These are phyloP conservation scores for Epichloe scottii DNA, from an alignment of 2,329 filamentous ascomycete genomes.

Conservation along the genomic window DNA sequence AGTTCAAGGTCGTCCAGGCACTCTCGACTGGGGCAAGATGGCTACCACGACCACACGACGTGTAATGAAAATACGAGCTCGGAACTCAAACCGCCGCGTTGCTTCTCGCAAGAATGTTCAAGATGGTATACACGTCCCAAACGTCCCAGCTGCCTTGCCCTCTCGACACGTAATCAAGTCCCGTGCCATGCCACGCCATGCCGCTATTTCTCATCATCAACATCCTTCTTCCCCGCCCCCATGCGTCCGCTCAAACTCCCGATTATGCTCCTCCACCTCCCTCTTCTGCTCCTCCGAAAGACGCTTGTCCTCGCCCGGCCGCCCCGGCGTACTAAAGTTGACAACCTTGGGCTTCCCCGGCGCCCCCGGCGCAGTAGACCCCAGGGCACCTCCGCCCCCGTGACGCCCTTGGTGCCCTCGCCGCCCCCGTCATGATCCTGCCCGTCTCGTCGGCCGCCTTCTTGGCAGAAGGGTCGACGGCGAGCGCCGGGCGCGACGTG, in stretches of 20 bases:
- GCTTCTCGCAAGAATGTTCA: constrained; percentile 12
- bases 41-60: neutral
- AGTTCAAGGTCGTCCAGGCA: neutral
- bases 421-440: neutral
- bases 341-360: constrained; percentile 38
- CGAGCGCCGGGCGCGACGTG: no score
- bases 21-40: neutral
- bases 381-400: neutral
- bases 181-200: no score
- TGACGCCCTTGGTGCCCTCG: no score
- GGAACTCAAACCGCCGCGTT: neutral
- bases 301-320: constrained; percentile 12
- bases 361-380: constrained; percentile 7
- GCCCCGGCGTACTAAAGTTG: constrained; percentile 31
- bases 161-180: no score
- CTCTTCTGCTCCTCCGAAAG: constrained; percentile 34
- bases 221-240: constrained; percentile 33
- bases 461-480: no score
- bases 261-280: constrained; percentile 47
- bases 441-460: neutral
- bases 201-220: constrained; percentile 44
- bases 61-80: neutral
- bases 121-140: no score
- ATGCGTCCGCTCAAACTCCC: constrained; percentile 42
- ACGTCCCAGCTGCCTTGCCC: no score